Base-by-base conservation (phyloP, 2,329 filamentous ascomycete species). In the Curvularia spicifera region DNA sequence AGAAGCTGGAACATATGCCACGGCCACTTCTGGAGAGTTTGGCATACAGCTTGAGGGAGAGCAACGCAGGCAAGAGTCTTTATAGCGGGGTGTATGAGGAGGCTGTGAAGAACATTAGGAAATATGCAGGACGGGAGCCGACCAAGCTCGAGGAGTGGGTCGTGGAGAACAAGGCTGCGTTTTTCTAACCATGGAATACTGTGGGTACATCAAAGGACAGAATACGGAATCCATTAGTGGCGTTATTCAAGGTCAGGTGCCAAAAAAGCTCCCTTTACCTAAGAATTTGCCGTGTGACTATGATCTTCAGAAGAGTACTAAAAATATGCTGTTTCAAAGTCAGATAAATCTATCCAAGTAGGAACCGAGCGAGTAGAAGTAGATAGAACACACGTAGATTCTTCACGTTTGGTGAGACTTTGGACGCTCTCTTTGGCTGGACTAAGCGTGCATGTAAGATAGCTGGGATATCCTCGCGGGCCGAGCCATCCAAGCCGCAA, bases 41-140 rank as follows among this genome's bases (percentile, higher is more conserved):
- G 28, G 47, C 28, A 10, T 18, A 44, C 13, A 43, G 22, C 2
- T 28, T 61, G 63, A 85, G 92, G 67, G 89, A 89, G 75, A 82
- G 82, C 58, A 82, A 82, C 53, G 85, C 86, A 69, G 81, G 80
- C 57, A 20, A 45, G 24, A 65, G 68, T 46, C 59, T 53, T 39
- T 68, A 72, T 53, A 51, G 54, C 49, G 63, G 61, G 56, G 67
- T 63, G 55, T 69, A 72, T 53, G 53, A 59, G 31, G 56, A 68
- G 52, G 57, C 51, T 9, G 68, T 69, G 57, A 59, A 66, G 48
- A 63, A 58, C 31, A 10, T 60, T 9, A 42, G 24, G 22, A 60
- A 33, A 45, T 56, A 56, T 50, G 37, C 40, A 18, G 56, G 52
- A 59, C 57, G 52, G 7, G 50, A 60, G 26, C 45, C 42, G 33